Evolutionary conservation across 148 eudicot species (phyloP), one percentile per base, ranked within the genome.

Genomic region (Vaccinium myrtillus): DNA sequence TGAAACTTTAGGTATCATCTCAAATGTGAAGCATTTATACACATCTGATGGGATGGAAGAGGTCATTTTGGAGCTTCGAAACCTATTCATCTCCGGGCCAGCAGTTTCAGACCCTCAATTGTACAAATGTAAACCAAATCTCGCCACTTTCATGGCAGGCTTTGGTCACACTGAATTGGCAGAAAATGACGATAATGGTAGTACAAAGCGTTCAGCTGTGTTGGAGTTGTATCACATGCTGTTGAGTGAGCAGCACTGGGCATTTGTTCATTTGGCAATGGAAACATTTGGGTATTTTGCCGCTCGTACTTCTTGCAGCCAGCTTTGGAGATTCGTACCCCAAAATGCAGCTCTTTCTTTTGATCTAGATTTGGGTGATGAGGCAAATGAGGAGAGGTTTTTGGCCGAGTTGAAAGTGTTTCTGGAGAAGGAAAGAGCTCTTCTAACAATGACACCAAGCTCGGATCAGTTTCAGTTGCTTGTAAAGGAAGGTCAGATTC

Each of bases 321-420:
- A 95, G 81, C 90, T 96, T 46, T 96, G 99, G 99, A 95, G 94
- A 86, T 96, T 93, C 84, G 91, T 96, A 48, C 99, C 99, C 9
- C 82, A 87, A 59, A 92, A 94, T 87, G 98, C 99, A 25, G 97
- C 98, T 84, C 92, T 96, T 77, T 95, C 99, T 21, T 96, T 90
- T 89, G 97, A 95, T 84, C 53, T 89, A 30, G 94, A 88, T 79
- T 86, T 92, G 0, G 98, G 97, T 79, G 85, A 84, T 16, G 88
- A 86, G 69, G 84, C 89, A 78, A 87, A 90, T 74, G 94, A 84
- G 80, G 98, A 93, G 63, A 89, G 95, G 55, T 96, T 96, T 84
- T 91, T 96, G 95, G 84, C 92, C 0, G 97, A 96, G 89, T 83
- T 96, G 86, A 96, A 95, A 87, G 90, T 83, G 16, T 94, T 94